A percentile compares a stretch with the other conserved stretches of the same genome.
Evolutionary conservation across 192 early-diverging fungal genomes (phyloP).

Genomic region (Backusella mclennaniae): DNA sequence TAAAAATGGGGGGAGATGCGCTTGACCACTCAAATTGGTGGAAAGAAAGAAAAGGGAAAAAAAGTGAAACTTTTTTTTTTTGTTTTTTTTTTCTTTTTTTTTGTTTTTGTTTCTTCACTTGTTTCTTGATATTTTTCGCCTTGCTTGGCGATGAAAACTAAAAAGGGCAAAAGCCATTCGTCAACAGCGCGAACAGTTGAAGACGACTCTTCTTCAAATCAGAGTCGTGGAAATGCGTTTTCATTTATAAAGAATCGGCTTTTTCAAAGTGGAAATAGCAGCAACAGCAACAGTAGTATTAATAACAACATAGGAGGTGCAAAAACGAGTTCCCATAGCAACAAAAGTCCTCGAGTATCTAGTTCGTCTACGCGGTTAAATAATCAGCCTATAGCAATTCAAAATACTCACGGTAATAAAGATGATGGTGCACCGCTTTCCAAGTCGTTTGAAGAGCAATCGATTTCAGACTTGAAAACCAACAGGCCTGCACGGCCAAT

Average conservation of each 20-base stretch:
- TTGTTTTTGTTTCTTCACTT: neutral
- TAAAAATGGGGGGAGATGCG: neutral
- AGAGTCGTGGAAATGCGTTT: constrained; percentile 8
- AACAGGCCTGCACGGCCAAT: neutral
- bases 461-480: neutral
- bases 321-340: neutral
- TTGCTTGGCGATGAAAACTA: constrained; percentile 17
- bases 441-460: constrained; percentile 14
- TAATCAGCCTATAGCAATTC: neutral
- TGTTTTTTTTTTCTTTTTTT: neutral
- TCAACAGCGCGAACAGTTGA: neutral
- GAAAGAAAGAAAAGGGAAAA: neutral
- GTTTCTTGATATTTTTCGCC: neutral
- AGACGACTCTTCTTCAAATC: neutral
- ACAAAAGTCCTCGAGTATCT: constrained; percentile 3
- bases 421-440: neutral
- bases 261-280: constrained; percentile 6
- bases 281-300: neutral
- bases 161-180: neutral
- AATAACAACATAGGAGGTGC: neutral
- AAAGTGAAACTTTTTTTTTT: neutral
- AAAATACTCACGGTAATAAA: neutral
- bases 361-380: neutral
- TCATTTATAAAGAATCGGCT: constrained; percentile 17
- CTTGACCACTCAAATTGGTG: neutral